Evolutionary conservation across 306 rosid species (phyloP), one percentile per base, ranked within the genome.

Genomic region (Sindora glabra): DNA sequence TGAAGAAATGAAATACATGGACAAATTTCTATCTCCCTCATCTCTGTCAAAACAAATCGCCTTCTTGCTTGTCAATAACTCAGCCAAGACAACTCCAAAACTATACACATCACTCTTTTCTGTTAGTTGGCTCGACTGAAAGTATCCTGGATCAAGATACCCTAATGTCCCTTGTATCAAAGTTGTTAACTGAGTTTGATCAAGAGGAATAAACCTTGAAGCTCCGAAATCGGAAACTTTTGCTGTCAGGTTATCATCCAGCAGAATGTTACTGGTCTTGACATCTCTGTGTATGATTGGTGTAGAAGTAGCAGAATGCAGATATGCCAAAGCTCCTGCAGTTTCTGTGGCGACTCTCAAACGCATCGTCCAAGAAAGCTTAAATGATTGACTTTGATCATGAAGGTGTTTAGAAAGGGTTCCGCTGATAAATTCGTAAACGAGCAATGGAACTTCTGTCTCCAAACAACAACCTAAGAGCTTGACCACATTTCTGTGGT

Each of bases 21-120:
- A 76, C 2, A 84, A 74, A 44, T 75, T 78, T 33, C 73, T 70
- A 10, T 46, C 56, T 0, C 0, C 60, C 21, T 73, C 79, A 0
- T 68, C 70, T 41, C 46, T 65, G 6, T 25, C 65, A 5, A 77
- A 62, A 6, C 70, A 76, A 5, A 75, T 25, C 2, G 83, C 79
- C 48, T 81, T 78, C 22, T 32, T 73, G 17, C 85, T 75, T 0
- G 83, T 84, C 3, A 81, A 16, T n/a, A 84, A 30, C 61, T 84
- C 87, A 1, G 72, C 59, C 5, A 84, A 21, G 2, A 81, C 79
- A 2, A 84, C 80, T 7, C 85, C 83, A 14, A 83, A 83, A 13
- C 86, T 80, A 33, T 77, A 81, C 0, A 83, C 89, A 48, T 80
- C 89, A 39, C 89, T 83, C 27, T 83, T 83, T n/a, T 77, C 78